Evolutionary conservation across 208 protist species (phyloP).

Genomic region (Leptomonas pyrrhocoris): DNA sequence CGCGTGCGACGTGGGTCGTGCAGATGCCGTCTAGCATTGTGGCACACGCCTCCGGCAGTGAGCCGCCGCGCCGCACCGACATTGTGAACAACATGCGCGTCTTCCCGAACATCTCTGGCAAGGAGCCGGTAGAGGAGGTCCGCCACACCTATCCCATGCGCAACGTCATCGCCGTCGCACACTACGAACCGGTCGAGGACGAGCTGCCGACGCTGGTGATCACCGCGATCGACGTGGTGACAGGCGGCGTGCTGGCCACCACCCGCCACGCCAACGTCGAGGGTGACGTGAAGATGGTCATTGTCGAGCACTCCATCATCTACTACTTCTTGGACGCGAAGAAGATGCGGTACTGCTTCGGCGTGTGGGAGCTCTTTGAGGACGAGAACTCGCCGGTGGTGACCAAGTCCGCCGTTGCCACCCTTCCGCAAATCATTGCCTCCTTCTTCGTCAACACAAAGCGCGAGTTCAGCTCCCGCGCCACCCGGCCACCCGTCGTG

Average conservation of each 20-base stretch:
- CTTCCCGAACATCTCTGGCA: constrained; percentile 70
- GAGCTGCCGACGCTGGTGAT: constrained; percentile 77
- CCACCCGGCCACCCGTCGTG: constrained; percentile 71
- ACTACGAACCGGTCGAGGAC: constrained; percentile 69
- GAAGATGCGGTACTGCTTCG: constrained; percentile 82
- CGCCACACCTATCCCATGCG: constrained; percentile 80
- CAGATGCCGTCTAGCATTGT: constrained; percentile 66
- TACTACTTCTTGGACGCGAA: constrained; percentile 89
- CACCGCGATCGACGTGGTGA: constrained; percentile 79
- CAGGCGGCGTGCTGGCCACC: constrained; percentile 80
- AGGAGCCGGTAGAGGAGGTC: constrained; percentile 74
- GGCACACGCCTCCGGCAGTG: constrained; percentile 62
- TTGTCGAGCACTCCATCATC: constrained; percentile 83
- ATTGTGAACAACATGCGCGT: constrained; percentile 78
- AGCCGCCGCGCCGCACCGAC: constrained; percentile 52
- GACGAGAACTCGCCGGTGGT: constrained; percentile 53
- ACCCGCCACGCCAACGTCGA: constrained; percentile 79
- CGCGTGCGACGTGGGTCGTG: constrained; percentile 61
- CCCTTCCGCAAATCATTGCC: constrained; percentile 68
- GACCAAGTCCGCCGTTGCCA: constrained; percentile 64
- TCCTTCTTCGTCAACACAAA: constrained; percentile 74
- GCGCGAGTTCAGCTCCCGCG: constrained; percentile 80
- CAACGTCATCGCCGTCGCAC: constrained; percentile 81
- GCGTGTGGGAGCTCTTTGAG: constrained; percentile 91
- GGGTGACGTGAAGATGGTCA: constrained; percentile 73